Evolutionary conservation across 306 rosid genomes (phyloP).

Genomic region (Quercus glauca): DNA sequence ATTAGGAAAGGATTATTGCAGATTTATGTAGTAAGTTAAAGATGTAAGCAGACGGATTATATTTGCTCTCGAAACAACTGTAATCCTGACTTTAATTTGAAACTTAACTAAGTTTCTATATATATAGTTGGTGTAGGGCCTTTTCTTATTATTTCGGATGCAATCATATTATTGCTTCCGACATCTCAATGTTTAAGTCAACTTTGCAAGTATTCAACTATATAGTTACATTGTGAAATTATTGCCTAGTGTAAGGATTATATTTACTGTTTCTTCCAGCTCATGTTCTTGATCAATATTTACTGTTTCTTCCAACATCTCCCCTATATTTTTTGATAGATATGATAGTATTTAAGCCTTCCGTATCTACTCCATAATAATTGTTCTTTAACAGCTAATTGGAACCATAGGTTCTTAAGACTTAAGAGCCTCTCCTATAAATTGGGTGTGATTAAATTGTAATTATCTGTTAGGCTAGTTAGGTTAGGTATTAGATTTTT

Average conservation of each 20-base stretch:
- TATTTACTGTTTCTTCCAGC: neutral
- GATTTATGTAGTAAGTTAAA: conserved; percentile 34
- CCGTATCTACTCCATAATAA: too few relatives aligned
- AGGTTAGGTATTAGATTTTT: too few relatives aligned
- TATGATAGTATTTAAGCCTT: too few relatives aligned
- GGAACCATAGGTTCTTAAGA: too few relatives aligned
- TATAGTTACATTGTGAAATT: conserved; percentile 20
- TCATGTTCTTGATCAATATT: neutral
- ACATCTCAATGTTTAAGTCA: conserved; percentile 11
- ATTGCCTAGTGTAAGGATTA: conserved; percentile 11
- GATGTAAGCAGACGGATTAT: conserved; percentile 26
- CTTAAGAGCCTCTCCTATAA: too few relatives aligned
- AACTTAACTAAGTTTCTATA: conserved; percentile 12
- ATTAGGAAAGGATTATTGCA: conserved; percentile 21
- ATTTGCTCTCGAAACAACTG: conserved; percentile 17
- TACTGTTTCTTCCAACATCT: too few relatives aligned
- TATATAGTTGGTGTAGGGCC: conserved; percentile 23
- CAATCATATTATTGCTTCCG: conserved; percentile 19
- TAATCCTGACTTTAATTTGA: conserved; percentile 21
- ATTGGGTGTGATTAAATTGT: too few relatives aligned
- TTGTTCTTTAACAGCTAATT: too few relatives aligned
- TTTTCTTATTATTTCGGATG: conserved; percentile 23
- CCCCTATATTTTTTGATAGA: too few relatives aligned
- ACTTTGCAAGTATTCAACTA: conserved; percentile 18
- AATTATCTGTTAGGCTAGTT: too few relatives aligned